phyloP scores from a whole-genome alignment of 495 filamentous ascomycete species.

The Tuber magnatum region DNA sequence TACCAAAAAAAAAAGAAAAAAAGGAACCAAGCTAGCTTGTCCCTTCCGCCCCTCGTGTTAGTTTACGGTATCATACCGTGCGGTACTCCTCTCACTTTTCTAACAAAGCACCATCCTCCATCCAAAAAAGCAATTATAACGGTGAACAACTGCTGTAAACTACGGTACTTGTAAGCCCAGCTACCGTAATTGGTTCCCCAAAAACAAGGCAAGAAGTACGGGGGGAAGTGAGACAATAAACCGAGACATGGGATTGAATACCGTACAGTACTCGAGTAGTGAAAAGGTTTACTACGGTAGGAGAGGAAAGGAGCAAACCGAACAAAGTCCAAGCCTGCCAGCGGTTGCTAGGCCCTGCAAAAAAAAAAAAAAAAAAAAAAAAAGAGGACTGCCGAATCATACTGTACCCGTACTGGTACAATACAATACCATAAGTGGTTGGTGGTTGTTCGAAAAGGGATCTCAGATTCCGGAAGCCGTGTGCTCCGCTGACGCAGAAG shows the following conservation, averaged over 20 bases:
- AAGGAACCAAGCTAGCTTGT: not conserved
- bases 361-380: too few relatives aligned
- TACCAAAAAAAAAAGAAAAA: not conserved
- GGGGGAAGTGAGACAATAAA: not conserved
- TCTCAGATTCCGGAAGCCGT: not conserved
- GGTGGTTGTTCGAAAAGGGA: not conserved
- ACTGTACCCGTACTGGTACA: too few relatives aligned
- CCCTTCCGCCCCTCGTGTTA: too few relatives aligned
- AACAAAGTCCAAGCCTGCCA: not conserved
- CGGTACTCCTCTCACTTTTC: not conserved
- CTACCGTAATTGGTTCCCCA: not conserved
- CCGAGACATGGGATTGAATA: not conserved
- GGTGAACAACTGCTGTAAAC: not conserved
- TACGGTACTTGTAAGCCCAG: too few relatives aligned
- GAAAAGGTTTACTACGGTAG: not conserved
- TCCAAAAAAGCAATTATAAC: not conserved
- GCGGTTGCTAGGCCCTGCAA: not conserved
- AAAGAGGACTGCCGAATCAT: too few relatives aligned
- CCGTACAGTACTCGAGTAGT: not conserved
- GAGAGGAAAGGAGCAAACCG: not conserved
- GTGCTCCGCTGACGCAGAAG: not conserved
- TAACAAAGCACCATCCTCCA: not conserved
- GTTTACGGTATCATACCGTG: too few relatives aligned
- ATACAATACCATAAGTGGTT: not conserved
- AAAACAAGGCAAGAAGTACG: not conserved